Evolutionary conservation across 257 asterid genomes (phyloP).

Genomic region (Datura wrightii): DNA sequence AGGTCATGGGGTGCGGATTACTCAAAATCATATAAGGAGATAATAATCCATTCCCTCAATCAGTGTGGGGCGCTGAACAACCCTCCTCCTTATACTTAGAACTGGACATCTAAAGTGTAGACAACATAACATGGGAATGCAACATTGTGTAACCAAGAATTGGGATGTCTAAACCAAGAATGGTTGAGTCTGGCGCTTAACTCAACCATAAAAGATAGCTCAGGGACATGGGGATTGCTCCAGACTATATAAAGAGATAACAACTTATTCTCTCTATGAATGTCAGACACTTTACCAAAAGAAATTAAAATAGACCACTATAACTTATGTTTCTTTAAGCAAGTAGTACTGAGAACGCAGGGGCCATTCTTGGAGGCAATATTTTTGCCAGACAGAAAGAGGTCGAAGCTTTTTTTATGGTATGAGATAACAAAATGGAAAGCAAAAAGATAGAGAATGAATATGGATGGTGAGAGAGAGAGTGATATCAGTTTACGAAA

Average conservation of each 20-base stretch:
- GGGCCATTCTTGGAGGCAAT: background rate
- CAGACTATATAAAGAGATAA: too few species aligned
- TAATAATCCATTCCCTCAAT: background rate
- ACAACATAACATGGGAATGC: background rate
- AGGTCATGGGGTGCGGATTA: too few species aligned
- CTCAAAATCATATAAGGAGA: too few species aligned
- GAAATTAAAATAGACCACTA: background rate
- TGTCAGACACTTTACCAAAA: background rate
- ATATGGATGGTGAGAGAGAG: too few species aligned
- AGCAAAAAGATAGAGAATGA: too few species aligned
- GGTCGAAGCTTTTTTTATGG: background rate
- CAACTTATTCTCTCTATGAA: background rate
- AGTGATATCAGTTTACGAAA: background rate
- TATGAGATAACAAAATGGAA: too few species aligned
- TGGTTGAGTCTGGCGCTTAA: background rate
- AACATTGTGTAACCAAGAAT: too few species aligned
- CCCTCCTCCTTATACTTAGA: background rate
- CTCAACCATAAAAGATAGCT: background rate
- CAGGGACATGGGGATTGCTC: background rate
- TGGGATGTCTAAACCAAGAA: too few species aligned
- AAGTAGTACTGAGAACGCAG: background rate
- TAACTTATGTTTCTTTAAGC: background rate
- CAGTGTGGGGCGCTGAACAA: background rate
- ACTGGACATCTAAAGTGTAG: too few species aligned
- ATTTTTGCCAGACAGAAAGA: background rate